Percentiles rank a stretch among this genome's conserved stretches.
Evolutionary conservation across 768 basidiomycete genomes (phyloP).

Genomic region (Leccinellum albellum): DNA sequence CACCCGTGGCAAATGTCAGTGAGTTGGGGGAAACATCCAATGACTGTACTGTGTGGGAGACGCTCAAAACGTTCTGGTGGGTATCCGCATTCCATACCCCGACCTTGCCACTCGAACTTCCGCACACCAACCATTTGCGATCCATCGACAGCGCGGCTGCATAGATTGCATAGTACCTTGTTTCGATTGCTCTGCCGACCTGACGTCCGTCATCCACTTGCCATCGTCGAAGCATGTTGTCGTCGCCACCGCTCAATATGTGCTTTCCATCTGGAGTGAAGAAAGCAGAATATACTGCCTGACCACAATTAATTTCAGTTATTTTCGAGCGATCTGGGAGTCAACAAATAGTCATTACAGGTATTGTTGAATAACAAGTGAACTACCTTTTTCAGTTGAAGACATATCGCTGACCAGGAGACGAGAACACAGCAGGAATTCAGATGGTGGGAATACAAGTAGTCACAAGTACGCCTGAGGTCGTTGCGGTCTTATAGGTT

Average conservation of each 20-base stretch:
- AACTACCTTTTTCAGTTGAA: not conserved
- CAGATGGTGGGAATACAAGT: too few species aligned
- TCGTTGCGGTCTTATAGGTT: too few species aligned
- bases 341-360: not conserved
- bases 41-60: not conserved
- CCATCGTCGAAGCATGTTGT: not conserved
- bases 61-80: not conserved
- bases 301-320: not conserved
- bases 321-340: not conserved
- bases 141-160: not conserved
- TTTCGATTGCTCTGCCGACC: not conserved
- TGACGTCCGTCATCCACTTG: not conserved
- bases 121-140: not conserved
- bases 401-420: not conserved
- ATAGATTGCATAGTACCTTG: not conserved
- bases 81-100: not conserved
- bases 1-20: not conserved
- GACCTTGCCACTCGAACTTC: not conserved
- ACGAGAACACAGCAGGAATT: too few species aligned
- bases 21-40: not conserved
- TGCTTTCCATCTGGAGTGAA: not conserved
- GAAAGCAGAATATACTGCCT: not conserved
- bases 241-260: not conserved
- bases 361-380: not conserved
- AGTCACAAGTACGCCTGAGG: too few species aligned